phyloP scores from a whole-genome alignment of 2,329 filamentous ascomycete species.

The Curvularia sp. region DNA sequence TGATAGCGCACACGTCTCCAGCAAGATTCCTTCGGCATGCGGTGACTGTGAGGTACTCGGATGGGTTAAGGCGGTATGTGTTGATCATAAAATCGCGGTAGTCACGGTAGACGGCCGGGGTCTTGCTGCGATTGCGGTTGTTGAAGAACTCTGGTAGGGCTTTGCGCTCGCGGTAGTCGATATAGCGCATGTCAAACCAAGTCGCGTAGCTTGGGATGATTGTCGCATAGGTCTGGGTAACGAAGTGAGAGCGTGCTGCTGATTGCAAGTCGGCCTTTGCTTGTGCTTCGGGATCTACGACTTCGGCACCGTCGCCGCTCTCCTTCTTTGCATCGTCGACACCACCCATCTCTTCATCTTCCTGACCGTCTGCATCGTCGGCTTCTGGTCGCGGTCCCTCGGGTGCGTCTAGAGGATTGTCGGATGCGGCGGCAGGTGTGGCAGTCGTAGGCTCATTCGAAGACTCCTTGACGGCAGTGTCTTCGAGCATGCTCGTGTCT shows the following conservation, averaged over 20 bases:
- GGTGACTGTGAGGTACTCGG: constrained; percentile 96
- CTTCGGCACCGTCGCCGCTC: constrained; percentile 40
- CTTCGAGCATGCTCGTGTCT: constrained; percentile 67
- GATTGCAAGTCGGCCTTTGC: constrained; percentile 84
- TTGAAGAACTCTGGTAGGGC: constrained; percentile 98
- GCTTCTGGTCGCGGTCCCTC: constrained; percentile 65
- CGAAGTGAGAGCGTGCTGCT: constrained; percentile 87
- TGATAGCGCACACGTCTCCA: constrained; percentile 97
- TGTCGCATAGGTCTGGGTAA: constrained; percentile 92
- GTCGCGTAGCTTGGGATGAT: constrained; percentile 97
- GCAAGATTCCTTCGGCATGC: constrained; percentile 94
- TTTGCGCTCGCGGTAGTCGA: constrained; percentile 92
- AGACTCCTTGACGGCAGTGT: constrained; percentile 52
- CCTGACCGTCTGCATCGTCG: constrained; percentile 65
- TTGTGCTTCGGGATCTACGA: constrained; percentile 61
- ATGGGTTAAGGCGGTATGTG: constrained; percentile 93
- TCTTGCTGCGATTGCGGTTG: constrained; percentile 97
- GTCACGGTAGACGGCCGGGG: constrained; percentile 95
- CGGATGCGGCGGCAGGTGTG: constrained; percentile 62
- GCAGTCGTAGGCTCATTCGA: constrained; percentile 64
- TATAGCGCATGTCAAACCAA: constrained; percentile 97
- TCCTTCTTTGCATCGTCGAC: constrained; percentile 51
- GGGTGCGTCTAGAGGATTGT: constrained; percentile 74
- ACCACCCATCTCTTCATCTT: constrained; percentile 74
- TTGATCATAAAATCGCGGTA: constrained; percentile 99